These are phyloP conservation scores for Cladosporium cucumerinum DNA, from an alignment of 2,329 filamentous ascomycete genomes.

Conservation along the genomic window DNA sequence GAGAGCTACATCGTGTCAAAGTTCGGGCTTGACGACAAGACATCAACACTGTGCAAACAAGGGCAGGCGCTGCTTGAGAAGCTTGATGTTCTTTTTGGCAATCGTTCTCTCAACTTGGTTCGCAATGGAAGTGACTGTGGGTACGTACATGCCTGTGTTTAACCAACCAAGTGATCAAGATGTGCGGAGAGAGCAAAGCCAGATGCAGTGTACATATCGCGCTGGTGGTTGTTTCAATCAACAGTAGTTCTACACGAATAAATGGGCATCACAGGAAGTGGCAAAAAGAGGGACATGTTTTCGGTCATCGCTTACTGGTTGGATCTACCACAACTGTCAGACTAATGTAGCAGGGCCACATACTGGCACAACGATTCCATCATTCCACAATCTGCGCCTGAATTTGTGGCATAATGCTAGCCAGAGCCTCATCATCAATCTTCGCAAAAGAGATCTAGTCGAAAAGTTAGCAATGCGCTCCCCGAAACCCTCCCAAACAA, in stretches of 20 bases:
- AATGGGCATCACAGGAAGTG: not conserved
- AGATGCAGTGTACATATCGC: not conserved
- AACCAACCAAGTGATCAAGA: not conserved
- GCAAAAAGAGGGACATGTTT: not conserved
- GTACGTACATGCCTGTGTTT: not conserved
- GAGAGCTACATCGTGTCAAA: not conserved
- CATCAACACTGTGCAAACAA: not conserved
- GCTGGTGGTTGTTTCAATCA: not conserved
- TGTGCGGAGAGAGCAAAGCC: not conserved
- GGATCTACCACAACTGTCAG: not conserved
- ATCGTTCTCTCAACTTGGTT: not conserved
- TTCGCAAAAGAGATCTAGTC: slow-evolving; percentile 32
- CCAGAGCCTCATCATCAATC: slow-evolving; percentile 26
- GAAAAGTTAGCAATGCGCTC: not conserved
- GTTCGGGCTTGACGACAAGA: not conserved
- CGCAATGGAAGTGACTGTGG: not conserved
- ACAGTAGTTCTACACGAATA: not conserved
- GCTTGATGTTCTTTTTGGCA: not conserved
- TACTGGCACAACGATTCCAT: not conserved
- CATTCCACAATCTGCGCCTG: slow-evolving; percentile 3
- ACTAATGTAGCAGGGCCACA: not conserved
- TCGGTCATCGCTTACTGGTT: not conserved
- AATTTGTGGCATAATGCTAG: slow-evolving; percentile 10
- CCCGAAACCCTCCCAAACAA: not conserved
- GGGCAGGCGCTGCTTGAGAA: not conserved